phyloP scores from a whole-genome alignment of 2,329 filamentous ascomycete genomes.

The Capronia coronata region DNA sequence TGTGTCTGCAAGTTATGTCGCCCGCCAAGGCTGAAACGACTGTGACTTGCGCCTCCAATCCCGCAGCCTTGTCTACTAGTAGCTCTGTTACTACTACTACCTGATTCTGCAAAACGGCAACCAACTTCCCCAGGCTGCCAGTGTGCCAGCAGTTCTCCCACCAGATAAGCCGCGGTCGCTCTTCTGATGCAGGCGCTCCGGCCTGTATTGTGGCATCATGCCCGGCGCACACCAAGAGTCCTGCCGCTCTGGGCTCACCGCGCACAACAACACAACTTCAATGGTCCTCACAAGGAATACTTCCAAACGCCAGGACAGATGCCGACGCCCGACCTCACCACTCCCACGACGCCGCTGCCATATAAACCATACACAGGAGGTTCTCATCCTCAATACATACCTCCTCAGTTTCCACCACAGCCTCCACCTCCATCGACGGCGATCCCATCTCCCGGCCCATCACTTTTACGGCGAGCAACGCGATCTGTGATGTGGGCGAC shows the following conservation, averaged over 20 bases:
- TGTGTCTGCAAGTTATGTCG: too few relatives aligned
- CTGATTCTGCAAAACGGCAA: not conserved
- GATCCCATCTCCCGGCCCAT: constrained; percentile 1
- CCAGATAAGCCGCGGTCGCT: not conserved
- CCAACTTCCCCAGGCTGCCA: not conserved
- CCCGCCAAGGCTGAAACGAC: too few relatives aligned
- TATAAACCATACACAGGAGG: not conserved
- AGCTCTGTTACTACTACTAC: too few relatives aligned
- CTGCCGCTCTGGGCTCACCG: not conserved
- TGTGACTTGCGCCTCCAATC: not conserved
- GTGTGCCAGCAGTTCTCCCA: not conserved
- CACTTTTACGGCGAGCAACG: constrained; percentile 15
- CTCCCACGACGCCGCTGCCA: too few relatives aligned
- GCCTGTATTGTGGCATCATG: constrained; percentile 15
- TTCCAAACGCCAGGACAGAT: constrained; percentile 28
- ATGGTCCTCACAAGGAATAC: constrained; percentile 30
- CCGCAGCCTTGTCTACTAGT: not conserved
- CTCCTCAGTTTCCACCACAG: not conserved
- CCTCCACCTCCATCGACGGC: not conserved
- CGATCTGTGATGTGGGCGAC: constrained; percentile 18
- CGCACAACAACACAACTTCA: constrained; percentile 15
- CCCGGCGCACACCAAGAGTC: constrained; percentile 1
- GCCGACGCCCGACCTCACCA: constrained; percentile 21
- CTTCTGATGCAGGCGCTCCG: constrained; percentile 22
- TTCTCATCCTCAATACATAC: constrained; percentile 7